Evolutionary conservation across 345 rosid genomes (phyloP).

Genomic region (Eutrema japonicum): DNA sequence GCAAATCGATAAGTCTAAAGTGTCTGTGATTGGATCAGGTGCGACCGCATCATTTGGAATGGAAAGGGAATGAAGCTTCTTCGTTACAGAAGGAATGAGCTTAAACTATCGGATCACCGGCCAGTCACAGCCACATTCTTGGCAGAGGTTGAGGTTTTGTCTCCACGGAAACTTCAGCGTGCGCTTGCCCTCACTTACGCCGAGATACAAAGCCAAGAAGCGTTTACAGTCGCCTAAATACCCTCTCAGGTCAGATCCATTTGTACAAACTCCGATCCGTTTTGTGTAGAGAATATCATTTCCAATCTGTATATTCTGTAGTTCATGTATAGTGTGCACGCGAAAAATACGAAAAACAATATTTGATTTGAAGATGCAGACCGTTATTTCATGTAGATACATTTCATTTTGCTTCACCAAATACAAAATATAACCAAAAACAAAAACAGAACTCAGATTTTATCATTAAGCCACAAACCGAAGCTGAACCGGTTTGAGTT

Average conservation of each 20-base stretch:
- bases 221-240: neutral
- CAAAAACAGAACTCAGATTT: neutral
- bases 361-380: neutral
- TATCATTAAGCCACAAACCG: neutral
- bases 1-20: neutral
- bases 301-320: neutral
- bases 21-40: slow-evolving; percentile 54
- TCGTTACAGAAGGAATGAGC: slow-evolving; percentile 69
- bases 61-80: slow-evolving; percentile 85
- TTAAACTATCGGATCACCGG: slow-evolving; percentile 84
- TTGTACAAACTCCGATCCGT: neutral
- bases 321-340: slow-evolving; percentile 24
- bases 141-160: slow-evolving; percentile 86
- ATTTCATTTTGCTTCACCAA: neutral
- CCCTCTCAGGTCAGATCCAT: neutral
- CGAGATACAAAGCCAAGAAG: slow-evolving; percentile 52
- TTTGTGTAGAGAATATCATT: neutral
- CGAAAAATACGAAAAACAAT: neutral
- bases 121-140: slow-evolving; percentile 80
- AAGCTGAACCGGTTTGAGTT: slow-evolving; percentile 5
- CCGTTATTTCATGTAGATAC: neutral
- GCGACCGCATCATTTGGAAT: slow-evolving; percentile 83
- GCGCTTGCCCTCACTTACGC: slow-evolving; percentile 79
- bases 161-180: slow-evolving; percentile 67
- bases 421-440: neutral